Evolutionary conservation across 331 rosid genomes (phyloP), one percentile per base, ranked within the genome.

Genomic region (Acacia pycnantha): DNA sequence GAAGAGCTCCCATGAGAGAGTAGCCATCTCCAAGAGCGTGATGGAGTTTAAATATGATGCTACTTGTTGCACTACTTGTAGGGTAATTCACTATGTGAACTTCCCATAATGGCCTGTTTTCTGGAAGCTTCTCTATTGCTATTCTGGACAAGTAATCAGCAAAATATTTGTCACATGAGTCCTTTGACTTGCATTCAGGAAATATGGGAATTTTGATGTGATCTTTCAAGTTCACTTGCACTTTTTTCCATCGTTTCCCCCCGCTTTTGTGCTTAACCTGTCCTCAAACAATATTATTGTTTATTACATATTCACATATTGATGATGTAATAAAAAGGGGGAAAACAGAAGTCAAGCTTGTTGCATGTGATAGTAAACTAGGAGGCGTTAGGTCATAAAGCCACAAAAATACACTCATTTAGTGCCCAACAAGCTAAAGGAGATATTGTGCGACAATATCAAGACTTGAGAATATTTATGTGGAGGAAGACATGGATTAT

Each of bases 1-100:
- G 87, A 51, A 86, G 87, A 22, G 89, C 89, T 50, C 87, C 85
- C 85, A 83, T 82, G 3, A 81, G 83, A 81, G 87, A 86, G 40
- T 86, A 86, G 14, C 89, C 89, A 81, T 86, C 89, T 22, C 89
- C 89, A 77, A 86, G 87, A 59, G 87, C 87, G 64, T 83, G 89
- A 59, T 86, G 89, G 54, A 86, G 87, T 50, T 86, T 86, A 48
- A 83, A 86, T 68, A 86, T 35, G 1, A 86, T 3, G 16, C 33
- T 19, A 7, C 89, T 72, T 29, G 41, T 47, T 24, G 82, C 68
- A 73, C 61, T 43, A 14, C 77, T 83, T 73, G 89, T 81, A 1
- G 87, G 85, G 69, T 77, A 62, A 9, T 73, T 86, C 2, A 87
- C 31, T 8, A 81, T 62, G 79, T 87, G 87, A 44, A 87, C 19